These are phyloP conservation scores for Sporisorium reilianum DNA, from an alignment of 1,284 basidiomycete species.

Conservation along the genomic window DNA sequence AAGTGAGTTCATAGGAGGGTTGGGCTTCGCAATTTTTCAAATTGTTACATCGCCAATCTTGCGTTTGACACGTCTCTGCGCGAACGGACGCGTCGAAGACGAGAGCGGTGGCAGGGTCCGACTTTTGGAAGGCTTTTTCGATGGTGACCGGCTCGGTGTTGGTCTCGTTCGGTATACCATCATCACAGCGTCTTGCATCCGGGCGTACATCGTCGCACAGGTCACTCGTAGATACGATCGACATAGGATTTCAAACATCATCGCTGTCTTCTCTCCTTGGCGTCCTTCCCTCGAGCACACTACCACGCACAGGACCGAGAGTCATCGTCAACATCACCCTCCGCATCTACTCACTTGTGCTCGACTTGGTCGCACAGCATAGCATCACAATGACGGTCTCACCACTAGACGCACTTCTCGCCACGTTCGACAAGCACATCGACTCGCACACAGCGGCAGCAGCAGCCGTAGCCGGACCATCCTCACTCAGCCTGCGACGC, in stretches of 20 bases:
- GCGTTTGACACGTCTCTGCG: constrained; percentile 20
- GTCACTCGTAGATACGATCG: neutral
- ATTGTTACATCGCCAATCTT: neutral
- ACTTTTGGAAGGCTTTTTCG: neutral
- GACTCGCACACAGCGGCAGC: constrained; percentile 25
- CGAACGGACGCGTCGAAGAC: constrained; percentile 26
- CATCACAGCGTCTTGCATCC: neutral
- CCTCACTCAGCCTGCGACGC: constrained; percentile 15
- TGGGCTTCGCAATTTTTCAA: neutral
- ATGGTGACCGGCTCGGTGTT: neutral
- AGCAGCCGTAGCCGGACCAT: constrained; percentile 24
- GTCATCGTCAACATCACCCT: neutral
- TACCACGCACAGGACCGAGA: neutral
- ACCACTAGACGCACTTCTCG: constrained; percentile 32
- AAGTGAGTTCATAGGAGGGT: too few species aligned
- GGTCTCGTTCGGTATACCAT: neutral
- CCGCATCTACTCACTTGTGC: neutral
- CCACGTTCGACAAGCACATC: constrained; percentile 36
- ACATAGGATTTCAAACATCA: neutral
- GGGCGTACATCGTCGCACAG: neutral
- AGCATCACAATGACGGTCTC: constrained; percentile 26
- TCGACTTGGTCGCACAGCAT: neutral
- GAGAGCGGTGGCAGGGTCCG: constrained; percentile 17
- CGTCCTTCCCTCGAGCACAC: neutral
- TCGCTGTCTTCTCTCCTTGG: neutral